Percentiles rank a stretch among this genome's conserved stretches.
Evolutionary conservation across 2,329 filamentous ascomycete genomes (phyloP).

Genomic region (Lasiodiplodia sp.): DNA sequence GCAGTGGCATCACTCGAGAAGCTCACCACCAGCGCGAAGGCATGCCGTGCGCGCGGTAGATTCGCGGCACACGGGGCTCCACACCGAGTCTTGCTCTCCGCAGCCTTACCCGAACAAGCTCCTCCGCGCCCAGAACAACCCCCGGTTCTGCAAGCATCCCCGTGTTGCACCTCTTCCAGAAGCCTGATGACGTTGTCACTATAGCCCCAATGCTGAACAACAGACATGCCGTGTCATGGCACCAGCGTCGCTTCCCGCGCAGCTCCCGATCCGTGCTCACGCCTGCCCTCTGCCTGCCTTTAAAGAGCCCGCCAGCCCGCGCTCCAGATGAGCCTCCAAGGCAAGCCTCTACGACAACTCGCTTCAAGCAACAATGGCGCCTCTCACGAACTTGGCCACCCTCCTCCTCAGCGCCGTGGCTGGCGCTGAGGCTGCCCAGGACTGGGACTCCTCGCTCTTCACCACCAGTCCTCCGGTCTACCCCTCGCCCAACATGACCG

Average conservation of each 20-base stretch:
- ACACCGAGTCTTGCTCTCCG: constrained; percentile 14
- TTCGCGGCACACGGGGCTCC: constrained; percentile 20
- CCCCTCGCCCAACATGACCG: constrained; percentile 31
- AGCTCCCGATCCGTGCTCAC: not conserved
- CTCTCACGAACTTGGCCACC: constrained; percentile 25
- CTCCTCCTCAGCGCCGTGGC: constrained; percentile 27
- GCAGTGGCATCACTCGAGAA: constrained; percentile 5
- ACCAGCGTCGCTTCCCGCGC: not conserved
- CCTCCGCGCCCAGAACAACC: constrained; percentile 5
- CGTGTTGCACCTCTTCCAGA: constrained; percentile 15
- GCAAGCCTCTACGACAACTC: constrained; percentile 22
- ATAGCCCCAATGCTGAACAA: not conserved
- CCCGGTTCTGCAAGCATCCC: not conserved
- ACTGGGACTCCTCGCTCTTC: constrained; percentile 32
- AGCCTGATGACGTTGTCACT: constrained; percentile 7
- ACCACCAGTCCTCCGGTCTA: constrained; percentile 32
- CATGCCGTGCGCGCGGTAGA: constrained; percentile 1
- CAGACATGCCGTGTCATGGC: not conserved
- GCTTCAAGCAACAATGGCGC: constrained; percentile 28
- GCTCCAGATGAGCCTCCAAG: constrained; percentile 3
- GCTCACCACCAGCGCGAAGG: constrained; percentile 22
- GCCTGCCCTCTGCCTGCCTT: not conserved
- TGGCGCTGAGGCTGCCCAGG: constrained; percentile 28
- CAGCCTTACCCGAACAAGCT: constrained; percentile 19
- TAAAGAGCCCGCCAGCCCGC: constrained; percentile 10